These are phyloP conservation scores for Aphanomyces invadans DNA, from an alignment of 352 stramenopile species.

Conservation along the genomic window DNA sequence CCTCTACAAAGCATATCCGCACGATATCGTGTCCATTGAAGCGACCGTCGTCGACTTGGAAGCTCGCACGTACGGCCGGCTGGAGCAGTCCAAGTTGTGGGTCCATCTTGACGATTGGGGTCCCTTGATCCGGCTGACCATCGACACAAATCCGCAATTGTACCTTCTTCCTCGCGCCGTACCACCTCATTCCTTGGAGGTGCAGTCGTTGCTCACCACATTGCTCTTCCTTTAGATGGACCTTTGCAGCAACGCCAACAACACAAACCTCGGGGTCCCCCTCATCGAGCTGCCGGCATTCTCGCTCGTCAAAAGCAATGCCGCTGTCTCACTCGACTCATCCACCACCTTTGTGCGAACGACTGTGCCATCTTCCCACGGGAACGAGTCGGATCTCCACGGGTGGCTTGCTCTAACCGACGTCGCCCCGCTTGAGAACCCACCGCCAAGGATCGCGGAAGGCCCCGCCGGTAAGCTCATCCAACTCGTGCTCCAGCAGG, in stretches of 20 bases:
- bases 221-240: not conserved
- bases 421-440: not conserved
- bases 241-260: constrained; percentile 1
- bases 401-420: not conserved
- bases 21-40: constrained; percentile 5
- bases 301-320: not conserved
- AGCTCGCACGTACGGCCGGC: not conserved
- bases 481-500: not conserved
- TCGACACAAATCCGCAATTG: not conserved
- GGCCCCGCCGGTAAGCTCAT: constrained; percentile 6
- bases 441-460: constrained; percentile 7
- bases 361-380: no score
- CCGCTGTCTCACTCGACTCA: not conserved
- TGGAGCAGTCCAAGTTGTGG: constrained; percentile 6
- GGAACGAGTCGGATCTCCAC: no score
- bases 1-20: constrained; percentile 15
- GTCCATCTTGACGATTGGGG: not conserved
- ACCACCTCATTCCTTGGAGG: not conserved
- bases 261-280: not conserved
- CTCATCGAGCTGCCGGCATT: not conserved
- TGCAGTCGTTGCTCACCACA: not conserved
- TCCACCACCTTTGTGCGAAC: not conserved
- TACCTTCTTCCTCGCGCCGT: not conserved
- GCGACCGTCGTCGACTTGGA: not conserved
- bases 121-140: not conserved